Conservation (phyloP, 179 eudicot genomes). For the Amaranthus tricolor region DNA sequence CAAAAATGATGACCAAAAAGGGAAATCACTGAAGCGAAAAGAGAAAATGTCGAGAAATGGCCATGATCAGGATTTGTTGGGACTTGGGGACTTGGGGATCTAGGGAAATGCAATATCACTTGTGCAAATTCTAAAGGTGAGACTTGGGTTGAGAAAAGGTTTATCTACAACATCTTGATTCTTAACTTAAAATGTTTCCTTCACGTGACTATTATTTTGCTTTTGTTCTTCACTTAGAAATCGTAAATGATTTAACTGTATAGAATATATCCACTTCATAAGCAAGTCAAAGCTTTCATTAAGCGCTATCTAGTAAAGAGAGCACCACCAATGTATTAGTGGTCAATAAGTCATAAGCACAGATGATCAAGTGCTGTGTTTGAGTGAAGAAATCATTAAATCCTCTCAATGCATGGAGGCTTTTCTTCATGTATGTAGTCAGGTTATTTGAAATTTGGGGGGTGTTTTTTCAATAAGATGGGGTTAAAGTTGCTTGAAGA, state of each 20-base stretch:
- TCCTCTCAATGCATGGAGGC: neutral
- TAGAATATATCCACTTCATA: too few relatives aligned
- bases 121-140: neutral
- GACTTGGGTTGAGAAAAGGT: neutral
- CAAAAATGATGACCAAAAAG: constrained; percentile 2
- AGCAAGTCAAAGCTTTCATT: too few relatives aligned
- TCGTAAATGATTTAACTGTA: neutral
- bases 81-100: too few relatives aligned
- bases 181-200: neutral
- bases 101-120: neutral
- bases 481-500: too few relatives aligned
- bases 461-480: too few relatives aligned
- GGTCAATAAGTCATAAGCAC: neutral
- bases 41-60: neutral
- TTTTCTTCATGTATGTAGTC: too few relatives aligned
- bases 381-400: neutral
- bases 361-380: neutral
- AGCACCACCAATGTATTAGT: neutral
- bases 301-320: neutral
- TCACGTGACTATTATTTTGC: neutral
- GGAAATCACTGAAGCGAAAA: neutral
- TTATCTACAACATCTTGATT: neutral
- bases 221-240: neutral
- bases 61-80: neutral
- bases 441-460: too few relatives aligned